These are phyloP conservation scores for Periglandula ipomoeae DNA, from an alignment of 2,329 filamentous ascomycete species.

Conservation along the genomic window DNA sequence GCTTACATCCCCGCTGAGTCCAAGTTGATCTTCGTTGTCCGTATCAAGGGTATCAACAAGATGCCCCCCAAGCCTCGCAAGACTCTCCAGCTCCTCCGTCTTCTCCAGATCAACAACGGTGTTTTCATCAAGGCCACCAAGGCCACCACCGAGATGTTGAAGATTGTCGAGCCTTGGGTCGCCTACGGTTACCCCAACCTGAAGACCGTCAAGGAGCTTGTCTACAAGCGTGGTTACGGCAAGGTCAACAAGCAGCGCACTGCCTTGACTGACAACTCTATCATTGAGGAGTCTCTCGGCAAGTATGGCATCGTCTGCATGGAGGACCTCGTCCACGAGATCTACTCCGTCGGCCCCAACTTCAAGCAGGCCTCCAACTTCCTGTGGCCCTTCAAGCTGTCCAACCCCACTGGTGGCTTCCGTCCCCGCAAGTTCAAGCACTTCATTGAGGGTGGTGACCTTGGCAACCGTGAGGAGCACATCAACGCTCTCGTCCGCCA, in stretches of 20 bases:
- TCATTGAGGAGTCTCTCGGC: conserved; percentile 94
- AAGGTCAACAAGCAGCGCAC: conserved; percentile 98
- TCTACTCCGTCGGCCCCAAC: conserved; percentile 97
- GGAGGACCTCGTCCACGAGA: conserved; percentile 99
- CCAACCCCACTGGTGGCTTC: conserved; percentile 97
- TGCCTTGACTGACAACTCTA: conserved; percentile 91
- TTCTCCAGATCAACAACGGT: conserved; percentile 99
- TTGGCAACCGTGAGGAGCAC: conserved; percentile 96
- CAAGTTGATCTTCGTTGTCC: conserved; percentile 95
- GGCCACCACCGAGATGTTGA: conserved; percentile 94
- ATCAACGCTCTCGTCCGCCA: conserved; percentile 94
- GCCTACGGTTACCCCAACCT: conserved; percentile 99
- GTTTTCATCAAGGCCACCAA: conserved; percentile 97
- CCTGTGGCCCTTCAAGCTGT: conserved; percentile 99
- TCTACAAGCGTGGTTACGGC: conserved; percentile 99
- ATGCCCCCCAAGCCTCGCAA: conserved; percentile 99
- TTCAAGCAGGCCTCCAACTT: conserved; percentile 99
- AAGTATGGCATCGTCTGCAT: conserved; percentile 99
- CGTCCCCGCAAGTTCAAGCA: conserved; percentile 96
- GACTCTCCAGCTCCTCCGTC: conserved; percentile 98
- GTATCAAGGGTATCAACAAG: conserved; percentile 99
- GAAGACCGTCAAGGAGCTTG: conserved; percentile 95
- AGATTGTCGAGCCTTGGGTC: conserved; percentile 97
- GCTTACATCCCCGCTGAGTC: conserved; percentile 92
- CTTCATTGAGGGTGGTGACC: conserved; percentile 96